These are phyloP conservation scores for Ligustrum vulgare DNA, from an alignment of 257 asterid genomes.

Conservation along the genomic window DNA sequence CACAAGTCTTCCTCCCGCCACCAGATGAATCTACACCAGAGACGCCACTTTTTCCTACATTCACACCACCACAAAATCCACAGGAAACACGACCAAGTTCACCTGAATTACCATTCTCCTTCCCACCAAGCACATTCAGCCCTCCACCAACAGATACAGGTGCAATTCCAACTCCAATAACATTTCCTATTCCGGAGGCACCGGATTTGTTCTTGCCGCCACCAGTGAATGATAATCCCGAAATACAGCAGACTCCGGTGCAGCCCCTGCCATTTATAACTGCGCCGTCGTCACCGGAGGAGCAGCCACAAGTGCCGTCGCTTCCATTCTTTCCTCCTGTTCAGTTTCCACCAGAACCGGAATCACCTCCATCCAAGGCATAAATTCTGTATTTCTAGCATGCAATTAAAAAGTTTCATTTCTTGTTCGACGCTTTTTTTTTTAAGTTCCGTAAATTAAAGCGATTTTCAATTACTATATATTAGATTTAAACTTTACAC, in stretches of 20 bases:
- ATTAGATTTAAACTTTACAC: too few species aligned
- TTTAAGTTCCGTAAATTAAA: too few species aligned
- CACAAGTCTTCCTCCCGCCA: conserved; percentile 25
- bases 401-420: background rate
- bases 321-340: conserved; percentile 14
- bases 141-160: conserved; percentile 23
- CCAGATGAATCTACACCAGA: conserved; percentile 31
- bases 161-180: conserved; percentile 14
- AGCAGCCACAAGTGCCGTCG: conserved; percentile 23
- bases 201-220: conserved; percentile 34
- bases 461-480: too few species aligned
- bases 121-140: conserved; percentile 26
- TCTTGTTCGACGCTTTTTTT: too few species aligned
- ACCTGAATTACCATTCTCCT: conserved; percentile 33
- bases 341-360: conserved; percentile 36
- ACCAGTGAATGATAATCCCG: conserved; percentile 15
- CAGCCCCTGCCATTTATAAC: conserved; percentile 32
- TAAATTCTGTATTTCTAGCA: background rate
- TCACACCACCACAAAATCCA: conserved; percentile 35
- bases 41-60: conserved; percentile 38
- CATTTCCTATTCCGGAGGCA: conserved; percentile 19
- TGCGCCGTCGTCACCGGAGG: conserved; percentile 27
- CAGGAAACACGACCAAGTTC: conserved; percentile 25
- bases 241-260: conserved; percentile 22
- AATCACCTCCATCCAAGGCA: conserved; percentile 33